Base-by-base conservation (phyloP, 129 eudicot genomes). In the Artemisia tridentata region DNA sequence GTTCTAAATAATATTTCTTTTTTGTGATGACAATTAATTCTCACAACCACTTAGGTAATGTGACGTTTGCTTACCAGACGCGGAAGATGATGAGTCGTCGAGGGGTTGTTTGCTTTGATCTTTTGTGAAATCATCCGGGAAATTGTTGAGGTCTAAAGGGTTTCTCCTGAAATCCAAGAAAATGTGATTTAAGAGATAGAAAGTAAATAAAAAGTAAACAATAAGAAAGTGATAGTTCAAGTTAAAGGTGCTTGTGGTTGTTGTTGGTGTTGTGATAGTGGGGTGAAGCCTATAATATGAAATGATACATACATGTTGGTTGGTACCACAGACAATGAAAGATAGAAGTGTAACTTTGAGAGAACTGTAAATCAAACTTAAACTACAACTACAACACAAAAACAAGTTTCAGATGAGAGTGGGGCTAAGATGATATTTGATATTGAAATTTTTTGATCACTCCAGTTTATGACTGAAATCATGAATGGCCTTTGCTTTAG, bases 61-160 rank as follows among this genome's bases (percentile, higher is more conserved):
- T 49, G n/a, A n/a, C 55, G 2, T 11, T 38, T 25, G 49, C 41
- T 52, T 75, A 86, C 88, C 86, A 29, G 81, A 77, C 67, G 89
- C 81, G 82, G 92, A 84, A 61, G 95, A 86, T 80, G 96, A 92
- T 17, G 88, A 83, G 81, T 88, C 91, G 49, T 88, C 92, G 75
- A 66, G 67, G 49, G 63, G 67, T 52, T 80, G 83, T 77, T 81
- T 92, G 72, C 86, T 91, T 57, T 87, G 91, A 71, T 83, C 86
- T 62, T 56, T 66, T 13, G 80, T 79, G 78, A 75, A 89, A 81
- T 92, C 98, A 18, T 92, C 98, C 0, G 98, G 98, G 47, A 89
- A 84, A 80, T 92, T 87, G 82, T 92, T 92, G 62, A 92, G 96
- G 79, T 92, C 98, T 72, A 92, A 61, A 48, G 98, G 96, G 82